These are phyloP conservation scores for Barnettozyma californica DNA, from an alignment of 805 yeast species.

Conservation along the genomic window DNA sequence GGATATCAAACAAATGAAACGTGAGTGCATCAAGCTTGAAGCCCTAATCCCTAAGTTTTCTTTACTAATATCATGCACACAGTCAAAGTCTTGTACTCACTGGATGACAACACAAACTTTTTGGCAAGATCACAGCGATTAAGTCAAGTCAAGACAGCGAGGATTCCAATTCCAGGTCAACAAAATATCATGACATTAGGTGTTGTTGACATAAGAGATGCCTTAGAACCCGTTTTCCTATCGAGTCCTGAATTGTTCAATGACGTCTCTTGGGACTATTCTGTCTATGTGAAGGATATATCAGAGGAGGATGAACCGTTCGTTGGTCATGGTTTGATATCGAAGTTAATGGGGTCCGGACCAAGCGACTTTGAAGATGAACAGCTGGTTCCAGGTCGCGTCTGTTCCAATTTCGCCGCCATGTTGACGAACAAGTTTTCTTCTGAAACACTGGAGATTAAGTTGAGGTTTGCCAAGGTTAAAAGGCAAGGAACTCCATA, in stretches of 20 bases:
- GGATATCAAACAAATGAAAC: constrained; percentile 20
- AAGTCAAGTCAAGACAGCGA: constrained; percentile 34
- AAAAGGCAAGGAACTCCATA: constrained; percentile 6
- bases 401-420: constrained; percentile 52
- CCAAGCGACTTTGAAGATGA: constrained; percentile 16
- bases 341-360: constrained; percentile 27
- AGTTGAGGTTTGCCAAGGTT: constrained; percentile 38
- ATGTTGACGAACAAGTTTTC: constrained; percentile 31
- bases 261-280: constrained; percentile 37
- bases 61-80: constrained; percentile 4
- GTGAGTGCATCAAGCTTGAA: constrained; percentile 9
- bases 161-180: constrained; percentile 40
- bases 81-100: constrained; percentile 36
- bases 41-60: neutral
- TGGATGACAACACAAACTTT: constrained; percentile 38
- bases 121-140: constrained; percentile 35
- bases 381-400: constrained; percentile 48
- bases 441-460: constrained; percentile 51
- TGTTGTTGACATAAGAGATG: constrained; percentile 38
- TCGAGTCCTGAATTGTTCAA: constrained; percentile 43
- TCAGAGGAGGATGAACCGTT: constrained; percentile 48
- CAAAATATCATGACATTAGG: constrained; percentile 38
- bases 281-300: constrained; percentile 42
- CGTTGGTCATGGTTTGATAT: constrained; percentile 40
- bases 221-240: constrained; percentile 37